Evolutionary conservation across 1,284 basidiomycete genomes (phyloP).

Genomic region (Cryptococcus jaspeensis): DNA sequence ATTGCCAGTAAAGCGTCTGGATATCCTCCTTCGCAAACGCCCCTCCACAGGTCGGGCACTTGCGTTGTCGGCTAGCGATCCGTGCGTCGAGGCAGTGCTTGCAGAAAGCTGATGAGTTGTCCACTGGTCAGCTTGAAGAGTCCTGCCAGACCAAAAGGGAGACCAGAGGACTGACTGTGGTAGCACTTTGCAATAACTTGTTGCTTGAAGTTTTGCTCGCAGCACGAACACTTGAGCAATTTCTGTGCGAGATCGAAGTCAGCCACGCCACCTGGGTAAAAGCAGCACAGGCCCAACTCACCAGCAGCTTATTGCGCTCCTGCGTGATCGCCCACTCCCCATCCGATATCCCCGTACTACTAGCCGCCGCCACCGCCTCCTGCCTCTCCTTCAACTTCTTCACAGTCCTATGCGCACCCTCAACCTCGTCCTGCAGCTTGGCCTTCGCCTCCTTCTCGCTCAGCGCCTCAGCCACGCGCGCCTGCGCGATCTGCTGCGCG

Average conservation of each 20-base stretch:
- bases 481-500: conserved; percentile 45
- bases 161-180: conserved; percentile 69
- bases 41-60: conserved; percentile 88
- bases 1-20: conserved; percentile 81
- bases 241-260: conserved; percentile 55
- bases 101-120: conserved; percentile 79
- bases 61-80: conserved; percentile 85
- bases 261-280: too few species aligned
- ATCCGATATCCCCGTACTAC: conserved; percentile 44
- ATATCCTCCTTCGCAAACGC: conserved; percentile 86
- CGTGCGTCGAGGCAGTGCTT: conserved; percentile 81
- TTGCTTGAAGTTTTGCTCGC: conserved; percentile 77
- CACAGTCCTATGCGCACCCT: conserved; percentile 31
- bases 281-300: too few species aligned
- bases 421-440: conserved; percentile 50
- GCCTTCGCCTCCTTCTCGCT: conserved; percentile 39
- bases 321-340: conserved; percentile 56
- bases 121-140: background rate
- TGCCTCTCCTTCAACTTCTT: conserved; percentile 47
- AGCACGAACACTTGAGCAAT: conserved; percentile 89
- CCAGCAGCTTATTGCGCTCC: conserved; percentile 65
- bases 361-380: conserved; percentile 37
- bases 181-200: conserved; percentile 90
- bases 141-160: background rate
- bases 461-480: conserved; percentile 45